Evolutionary conservation across 2,329 filamentous ascomycete species (phyloP), one percentile per base, ranked within the genome.

Genomic region (Venturia asperata): DNA sequence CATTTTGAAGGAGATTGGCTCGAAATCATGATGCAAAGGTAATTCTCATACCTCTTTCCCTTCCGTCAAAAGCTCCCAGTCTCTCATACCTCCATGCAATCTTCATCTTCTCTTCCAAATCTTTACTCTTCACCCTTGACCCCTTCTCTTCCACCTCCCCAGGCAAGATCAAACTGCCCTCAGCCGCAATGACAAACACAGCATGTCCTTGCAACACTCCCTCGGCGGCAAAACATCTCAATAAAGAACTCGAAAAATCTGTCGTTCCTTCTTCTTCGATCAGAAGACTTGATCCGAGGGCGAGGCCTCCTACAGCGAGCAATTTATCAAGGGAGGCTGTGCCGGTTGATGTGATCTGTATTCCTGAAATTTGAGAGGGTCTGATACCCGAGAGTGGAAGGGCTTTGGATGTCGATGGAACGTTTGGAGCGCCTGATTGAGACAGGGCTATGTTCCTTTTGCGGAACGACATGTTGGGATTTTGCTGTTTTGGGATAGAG

Each of bases 71-170:
- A 69, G 89, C 88, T 19, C 89, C 89, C 64, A 97, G 77, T 42
- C 86, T 84, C 76, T 97, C 92, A 77, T 99, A 99, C 75, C 94
- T 84, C 94, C 94, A 99, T 3, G 94, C 94, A 79, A 99, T 99
- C 79, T 96, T 97, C 94, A 99, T 97, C 76, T 88, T 92, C 68
- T 93, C 89, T 47, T 72, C 71, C 56, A 73, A 70, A 70, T 68
- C 64, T 64, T 47, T 69, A 74, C 77, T 75, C 74, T 71, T 71
- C 27, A 71, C 72, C 78, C 39, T 77, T 72, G 30, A 72, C 70
- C 67, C 49, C 62, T 56, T 79, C 72, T 60, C 68, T 70, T 60
- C 67, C 65, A 83, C 82, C 42, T 95, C 75, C 0, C 89, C 93
- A 3, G 94, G 94, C 27, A 99, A 79, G 70, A 93, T 91, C 68